A percentile compares a stretch with the other conserved stretches of the same genome.
These are phyloP conservation scores for Bocquillonia castaneifolia DNA, from an alignment of 441 rosid genomes.

Conservation along the genomic window DNA sequence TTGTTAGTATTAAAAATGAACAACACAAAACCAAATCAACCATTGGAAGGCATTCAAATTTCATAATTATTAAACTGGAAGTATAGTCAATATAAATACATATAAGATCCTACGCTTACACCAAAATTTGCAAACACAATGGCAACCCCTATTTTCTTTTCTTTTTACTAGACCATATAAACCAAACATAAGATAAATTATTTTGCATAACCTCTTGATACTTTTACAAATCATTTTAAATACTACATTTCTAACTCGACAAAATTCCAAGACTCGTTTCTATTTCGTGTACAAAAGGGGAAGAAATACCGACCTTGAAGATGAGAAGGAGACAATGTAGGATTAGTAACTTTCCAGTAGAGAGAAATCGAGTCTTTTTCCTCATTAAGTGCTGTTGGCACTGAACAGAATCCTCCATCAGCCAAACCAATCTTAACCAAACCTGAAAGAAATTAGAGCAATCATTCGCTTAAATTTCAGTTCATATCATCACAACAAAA, in stretches of 20 bases:
- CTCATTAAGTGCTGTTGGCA: slow-evolving; percentile 36
- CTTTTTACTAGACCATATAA: not conserved
- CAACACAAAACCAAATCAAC: not conserved
- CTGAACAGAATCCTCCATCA: slow-evolving; percentile 70
- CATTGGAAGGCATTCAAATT: not conserved
- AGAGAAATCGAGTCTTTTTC: slow-evolving; percentile 41
- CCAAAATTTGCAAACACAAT: not conserved
- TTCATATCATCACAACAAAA: not conserved
- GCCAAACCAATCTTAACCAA: slow-evolving; percentile 31
- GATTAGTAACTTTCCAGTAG: slow-evolving; percentile 80
- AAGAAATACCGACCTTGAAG: slow-evolving; percentile 46
- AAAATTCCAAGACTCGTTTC: not conserved
- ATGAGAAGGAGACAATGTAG: slow-evolving; percentile 81
- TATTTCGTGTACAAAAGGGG: not conserved
- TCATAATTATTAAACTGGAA: not conserved
- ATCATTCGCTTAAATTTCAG: not conserved
- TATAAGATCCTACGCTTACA: not conserved
- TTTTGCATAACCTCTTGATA: not conserved
- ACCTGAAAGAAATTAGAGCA: slow-evolving; percentile 30
- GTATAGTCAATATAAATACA: not conserved
- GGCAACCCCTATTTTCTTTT: not conserved
- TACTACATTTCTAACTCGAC: not conserved
- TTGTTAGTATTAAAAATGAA: not conserved
- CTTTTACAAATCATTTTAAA: not conserved
- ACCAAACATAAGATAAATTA: not conserved